These are phyloP conservation scores for Garcileccinum viscosum DNA, from an alignment of 1,284 basidiomycete species.

Conservation along the genomic window DNA sequence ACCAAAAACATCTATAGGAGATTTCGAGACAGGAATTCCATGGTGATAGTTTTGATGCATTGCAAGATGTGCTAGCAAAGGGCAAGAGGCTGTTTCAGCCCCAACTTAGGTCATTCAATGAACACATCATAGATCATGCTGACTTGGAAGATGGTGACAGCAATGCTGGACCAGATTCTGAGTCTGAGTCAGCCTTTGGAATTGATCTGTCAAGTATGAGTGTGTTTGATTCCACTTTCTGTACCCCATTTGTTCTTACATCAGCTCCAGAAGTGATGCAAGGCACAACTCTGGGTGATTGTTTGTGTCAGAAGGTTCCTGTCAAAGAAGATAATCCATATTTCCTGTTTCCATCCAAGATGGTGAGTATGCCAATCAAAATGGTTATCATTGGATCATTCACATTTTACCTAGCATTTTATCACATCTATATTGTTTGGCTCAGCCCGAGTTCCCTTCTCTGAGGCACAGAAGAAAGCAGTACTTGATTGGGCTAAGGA, in stretches of 20 bases:
- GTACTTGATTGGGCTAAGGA: conserved; percentile 37
- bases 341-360: not conserved
- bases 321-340: not conserved
- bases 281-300: not conserved
- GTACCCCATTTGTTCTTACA: not conserved
- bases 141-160: not conserved
- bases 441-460: not conserved
- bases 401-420: not conserved
- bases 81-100: not conserved
- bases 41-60: not conserved
- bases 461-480: conserved; percentile 30
- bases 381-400: not conserved
- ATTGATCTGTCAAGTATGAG: not conserved
- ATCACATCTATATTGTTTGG: not conserved
- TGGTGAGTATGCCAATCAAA: not conserved
- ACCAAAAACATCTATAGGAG: not conserved
- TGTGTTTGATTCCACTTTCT: not conserved
- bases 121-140: not conserved
- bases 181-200: not conserved
- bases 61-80: not conserved
- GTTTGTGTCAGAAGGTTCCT: not conserved
- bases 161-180: not conserved
- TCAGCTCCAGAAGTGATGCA: not conserved
- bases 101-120: not conserved
- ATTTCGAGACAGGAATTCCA: not conserved